These are phyloP conservation scores for Leccinum sublutescens DNA, from an alignment of 768 basidiomycete genomes.

Conservation along the genomic window DNA sequence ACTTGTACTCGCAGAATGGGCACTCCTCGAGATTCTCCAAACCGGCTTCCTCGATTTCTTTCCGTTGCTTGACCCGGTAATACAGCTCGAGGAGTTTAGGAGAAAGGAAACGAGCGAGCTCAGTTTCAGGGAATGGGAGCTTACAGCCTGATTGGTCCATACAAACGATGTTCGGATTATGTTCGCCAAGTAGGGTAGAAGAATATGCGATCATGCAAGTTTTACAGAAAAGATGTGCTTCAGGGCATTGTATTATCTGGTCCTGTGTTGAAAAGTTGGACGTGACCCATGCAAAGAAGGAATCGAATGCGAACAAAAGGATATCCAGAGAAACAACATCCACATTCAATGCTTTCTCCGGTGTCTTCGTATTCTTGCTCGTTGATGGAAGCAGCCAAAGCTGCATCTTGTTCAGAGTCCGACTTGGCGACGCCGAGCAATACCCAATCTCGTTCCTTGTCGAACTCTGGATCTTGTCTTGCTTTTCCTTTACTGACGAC, in stretches of 20 bases:
- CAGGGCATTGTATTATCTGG: constrained; percentile 86
- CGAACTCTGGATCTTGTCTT: constrained; percentile 45
- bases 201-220: constrained; percentile 70
- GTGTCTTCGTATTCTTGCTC: constrained; percentile 46
- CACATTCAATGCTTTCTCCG: constrained; percentile 75
- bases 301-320: constrained; percentile 54
- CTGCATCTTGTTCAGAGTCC: constrained; percentile 25
- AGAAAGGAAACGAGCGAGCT: constrained; percentile 66
- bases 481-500: constrained; percentile 41
- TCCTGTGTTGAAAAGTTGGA: constrained; percentile 43
- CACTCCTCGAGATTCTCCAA: constrained; percentile 85
- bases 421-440: constrained; percentile 33
- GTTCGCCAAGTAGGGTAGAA: constrained; percentile 61
- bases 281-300: background rate
- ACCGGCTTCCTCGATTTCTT: constrained; percentile 76
- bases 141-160: constrained; percentile 80
- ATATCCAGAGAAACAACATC: constrained; percentile 78
- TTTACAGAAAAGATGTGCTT: constrained; percentile 84
- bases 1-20: constrained; percentile 87
- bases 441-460: constrained; percentile 48
- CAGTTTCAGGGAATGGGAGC: constrained; percentile 62
- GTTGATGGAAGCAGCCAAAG: constrained; percentile 32
- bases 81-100: constrained; percentile 67
- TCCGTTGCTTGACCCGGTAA: constrained; percentile 70
- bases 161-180: constrained; percentile 64